These are phyloP conservation scores for Torulaspora pretoriensis DNA, from an alignment of 1,139 yeast genomes.

Conservation along the genomic window DNA sequence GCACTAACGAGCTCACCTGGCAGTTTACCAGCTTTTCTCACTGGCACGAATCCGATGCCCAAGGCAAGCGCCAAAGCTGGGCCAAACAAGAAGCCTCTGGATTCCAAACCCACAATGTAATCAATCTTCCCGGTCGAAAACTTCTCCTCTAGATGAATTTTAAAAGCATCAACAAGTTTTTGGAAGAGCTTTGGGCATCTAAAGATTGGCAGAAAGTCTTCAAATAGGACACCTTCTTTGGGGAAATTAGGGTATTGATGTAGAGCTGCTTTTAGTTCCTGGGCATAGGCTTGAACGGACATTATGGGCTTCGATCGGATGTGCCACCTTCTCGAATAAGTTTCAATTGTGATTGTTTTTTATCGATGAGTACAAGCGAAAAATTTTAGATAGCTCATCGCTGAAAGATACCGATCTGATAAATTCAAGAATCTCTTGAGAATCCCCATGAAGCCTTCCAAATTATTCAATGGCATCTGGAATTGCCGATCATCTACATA, in stretches of 20 bases:
- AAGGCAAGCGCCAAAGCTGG: slow-evolving; percentile 89
- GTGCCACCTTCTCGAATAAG: neutral
- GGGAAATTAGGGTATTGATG: slow-evolving; percentile 94
- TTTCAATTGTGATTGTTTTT: neutral
- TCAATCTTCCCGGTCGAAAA: slow-evolving; percentile 61
- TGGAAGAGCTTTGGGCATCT: slow-evolving; percentile 75
- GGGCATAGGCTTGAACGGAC: slow-evolving; percentile 45
- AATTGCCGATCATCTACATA: neutral
- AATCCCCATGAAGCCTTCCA: neutral
- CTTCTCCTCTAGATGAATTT: slow-evolving; percentile 59
- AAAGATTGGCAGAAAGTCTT: slow-evolving; percentile 93
- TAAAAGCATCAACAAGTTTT: slow-evolving; percentile 75
- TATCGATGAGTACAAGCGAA: neutral
- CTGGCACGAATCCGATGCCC: slow-evolving; percentile 88
- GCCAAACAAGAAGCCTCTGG: slow-evolving; percentile 95
- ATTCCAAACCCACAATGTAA: slow-evolving; percentile 89
- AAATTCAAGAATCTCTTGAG: neutral
- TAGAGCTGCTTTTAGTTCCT: slow-evolving; percentile 59
- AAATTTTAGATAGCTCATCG: slow-evolving; percentile 4
- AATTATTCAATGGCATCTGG: neutral
- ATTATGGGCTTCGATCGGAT: slow-evolving; percentile 10
- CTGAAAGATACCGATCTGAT: neutral
- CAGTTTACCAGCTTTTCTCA: slow-evolving; percentile 90
- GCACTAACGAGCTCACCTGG: slow-evolving; percentile 81
- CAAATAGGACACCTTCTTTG: slow-evolving; percentile 84